Conservation (phyloP, 2,329 filamentous ascomycete genomes). For the Aspergillus sp. region DNA sequence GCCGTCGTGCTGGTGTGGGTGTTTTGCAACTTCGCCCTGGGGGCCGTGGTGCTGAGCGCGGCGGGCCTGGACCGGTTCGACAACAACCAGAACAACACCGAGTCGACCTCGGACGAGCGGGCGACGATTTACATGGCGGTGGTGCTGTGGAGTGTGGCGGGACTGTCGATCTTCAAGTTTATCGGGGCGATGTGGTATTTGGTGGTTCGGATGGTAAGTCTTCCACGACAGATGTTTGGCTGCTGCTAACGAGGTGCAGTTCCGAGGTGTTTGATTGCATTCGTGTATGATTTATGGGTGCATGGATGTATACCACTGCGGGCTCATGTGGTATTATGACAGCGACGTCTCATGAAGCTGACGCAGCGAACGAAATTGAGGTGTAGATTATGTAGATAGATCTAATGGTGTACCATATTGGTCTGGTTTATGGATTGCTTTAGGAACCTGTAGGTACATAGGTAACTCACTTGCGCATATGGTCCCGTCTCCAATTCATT, state of each 20-base stretch:
- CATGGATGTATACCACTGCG: constrained; percentile 26
- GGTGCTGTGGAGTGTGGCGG: constrained; percentile 86
- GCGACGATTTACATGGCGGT: constrained; percentile 82
- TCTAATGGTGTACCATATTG: neutral
- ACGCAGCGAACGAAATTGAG: constrained; percentile 6
- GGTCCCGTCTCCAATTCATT: no score
- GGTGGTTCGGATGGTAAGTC: constrained; percentile 78
- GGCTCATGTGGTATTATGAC: constrained; percentile 31
- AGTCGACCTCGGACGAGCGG: constrained; percentile 47
- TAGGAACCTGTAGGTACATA: neutral
- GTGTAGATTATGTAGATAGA: constrained; percentile 14
- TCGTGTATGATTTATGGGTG: constrained; percentile 11
- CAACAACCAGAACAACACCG: constrained; percentile 39
- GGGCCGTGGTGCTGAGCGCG: constrained; percentile 80
- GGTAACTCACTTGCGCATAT: no score
- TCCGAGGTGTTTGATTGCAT: constrained; percentile 50
- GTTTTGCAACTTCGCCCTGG: constrained; percentile 88
- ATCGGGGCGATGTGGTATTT: constrained; percentile 89
- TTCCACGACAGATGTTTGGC: neutral
- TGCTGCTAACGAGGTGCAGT: constrained; percentile 39
- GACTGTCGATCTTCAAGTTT: constrained; percentile 80
- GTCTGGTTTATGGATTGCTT: neutral
- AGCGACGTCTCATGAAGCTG: constrained; percentile 12
- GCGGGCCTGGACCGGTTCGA: constrained; percentile 74
- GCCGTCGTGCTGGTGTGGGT: constrained; percentile 94